Base-by-base conservation (phyloP, 2,329 filamentous ascomycete genomes). In the Penicillium sp. region DNA sequence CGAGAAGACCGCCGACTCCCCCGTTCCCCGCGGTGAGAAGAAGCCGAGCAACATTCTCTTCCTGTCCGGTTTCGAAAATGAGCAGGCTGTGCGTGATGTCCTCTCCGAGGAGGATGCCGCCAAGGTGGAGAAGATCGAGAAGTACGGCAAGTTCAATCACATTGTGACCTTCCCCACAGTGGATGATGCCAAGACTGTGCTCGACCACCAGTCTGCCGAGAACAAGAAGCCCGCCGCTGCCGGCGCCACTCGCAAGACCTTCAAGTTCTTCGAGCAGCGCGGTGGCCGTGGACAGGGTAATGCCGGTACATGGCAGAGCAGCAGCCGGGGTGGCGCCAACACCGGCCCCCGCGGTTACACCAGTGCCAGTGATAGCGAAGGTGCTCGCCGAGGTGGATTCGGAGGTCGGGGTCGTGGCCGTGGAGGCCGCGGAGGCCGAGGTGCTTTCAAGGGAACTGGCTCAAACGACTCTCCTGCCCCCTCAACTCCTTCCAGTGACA, bases 41-140 rank as follows among this genome's bases (percentile, higher is more conserved):
- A 83, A 91, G 67, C 85, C 83, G 63, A 90, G 88, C 64, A 88
- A 91, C 67, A 93, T 90, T 47, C 83, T 99, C 20, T 99, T 97
- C 74, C 87, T 99, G 57, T 90, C 89, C 77, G 92, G 92, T 67
- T 86, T 92, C 22, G 89, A 87, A 66, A 89, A 84, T 51, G 90
- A 93, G 62, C 90, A 96, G 29, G 89, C 92, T 57, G 88, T 90
- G 35, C 87, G 88, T 54, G 87, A 90, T 31, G 81, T 96, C 23
- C 93, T 99, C 70, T 81, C 85, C 1, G 87, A 94, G 12, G 90
- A 96, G 66, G 91, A 97, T 69, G 87, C 85, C 69, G 71, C 83
- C 29, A 97, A 95, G 78, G 90, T 97, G 61, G 75, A 85, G 52
- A 88, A 87, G 75, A 81, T 93, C 49, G 87, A 91, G 44, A 77